Percentiles rank a stretch among this genome's conserved stretches.
These are phyloP conservation scores for Zea luxurians DNA, from an alignment of 176 grass and related monocot species.

Conservation along the genomic window DNA sequence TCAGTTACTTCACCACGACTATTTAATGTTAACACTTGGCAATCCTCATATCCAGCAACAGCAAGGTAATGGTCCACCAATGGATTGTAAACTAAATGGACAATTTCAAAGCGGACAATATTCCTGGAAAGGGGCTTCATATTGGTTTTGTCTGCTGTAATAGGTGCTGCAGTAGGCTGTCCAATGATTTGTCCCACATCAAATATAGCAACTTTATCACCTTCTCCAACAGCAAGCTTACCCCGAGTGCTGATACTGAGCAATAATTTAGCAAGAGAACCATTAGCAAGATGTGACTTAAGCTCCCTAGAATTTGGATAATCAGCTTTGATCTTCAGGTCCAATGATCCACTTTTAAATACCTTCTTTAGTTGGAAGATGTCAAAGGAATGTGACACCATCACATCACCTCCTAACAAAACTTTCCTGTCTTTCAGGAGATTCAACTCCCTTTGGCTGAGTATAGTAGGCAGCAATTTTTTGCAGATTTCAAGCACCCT, in stretches of 20 bases:
- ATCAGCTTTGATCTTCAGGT: slow-evolving; percentile 92
- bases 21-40: slow-evolving; percentile 95
- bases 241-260: slow-evolving; percentile 72
- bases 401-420: slow-evolving; percentile 68
- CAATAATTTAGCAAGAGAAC: slow-evolving; percentile 84
- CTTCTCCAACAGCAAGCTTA: slow-evolving; percentile 99
- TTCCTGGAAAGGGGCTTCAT: slow-evolving; percentile 92
- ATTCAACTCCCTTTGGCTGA: slow-evolving; percentile 68
- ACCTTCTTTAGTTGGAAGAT: slow-evolving; percentile 93
- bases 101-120: slow-evolving; percentile 95
- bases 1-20: slow-evolving; percentile 92
- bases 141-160: slow-evolving; percentile 97
- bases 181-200: slow-evolving; percentile 96
- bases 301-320: slow-evolving; percentile 96
- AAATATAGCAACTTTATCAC: slow-evolving; percentile 94
- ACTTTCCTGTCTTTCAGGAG: slow-evolving; percentile 85
- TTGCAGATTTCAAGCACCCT: slow-evolving; percentile 80
- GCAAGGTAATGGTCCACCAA: slow-evolving; percentile 77
- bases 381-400: slow-evolving; percentile 56
- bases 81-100: slow-evolving; percentile 88
- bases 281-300: slow-evolving; percentile 80
- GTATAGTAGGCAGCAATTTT: slow-evolving; percentile 77
- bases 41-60: slow-evolving; percentile 93
- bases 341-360: slow-evolving; percentile 93
- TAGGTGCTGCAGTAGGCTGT: slow-evolving; percentile 66